phyloP scores from a whole-genome alignment of 208 protist genomes.

The Crithidia brevicula region DNA sequence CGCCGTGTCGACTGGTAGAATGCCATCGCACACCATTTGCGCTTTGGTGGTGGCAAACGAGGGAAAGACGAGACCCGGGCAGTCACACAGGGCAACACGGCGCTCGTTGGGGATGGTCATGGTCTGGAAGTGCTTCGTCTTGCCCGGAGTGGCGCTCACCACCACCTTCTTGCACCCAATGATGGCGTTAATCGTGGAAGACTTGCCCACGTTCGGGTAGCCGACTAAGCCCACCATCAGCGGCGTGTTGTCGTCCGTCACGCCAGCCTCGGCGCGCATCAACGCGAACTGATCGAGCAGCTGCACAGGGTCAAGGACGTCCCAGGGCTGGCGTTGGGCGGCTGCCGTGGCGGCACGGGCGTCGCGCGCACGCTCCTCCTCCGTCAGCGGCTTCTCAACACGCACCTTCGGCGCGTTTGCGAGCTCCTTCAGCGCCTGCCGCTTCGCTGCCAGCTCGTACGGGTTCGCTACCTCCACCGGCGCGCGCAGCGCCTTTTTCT shows the following conservation, averaged over 20 bases:
- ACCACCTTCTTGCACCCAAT: conserved; percentile 94
- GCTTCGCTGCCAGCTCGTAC: conserved; percentile 73
- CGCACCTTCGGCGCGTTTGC: conserved; percentile 44
- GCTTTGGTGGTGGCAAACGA: conserved; percentile 90
- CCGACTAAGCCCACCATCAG: conserved; percentile 96
- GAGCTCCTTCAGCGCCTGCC: conserved; percentile 43
- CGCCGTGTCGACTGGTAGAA: conserved; percentile 94
- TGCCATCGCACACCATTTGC: conserved; percentile 97
- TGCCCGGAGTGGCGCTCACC: conserved; percentile 97
- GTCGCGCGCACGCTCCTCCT: conserved; percentile 70
- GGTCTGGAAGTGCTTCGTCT: conserved; percentile 99
- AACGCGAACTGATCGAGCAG: conserved; percentile 80
- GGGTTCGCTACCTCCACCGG: conserved; percentile 77
- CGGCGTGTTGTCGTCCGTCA: conserved; percentile 43
- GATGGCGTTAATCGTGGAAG: conserved; percentile 97
- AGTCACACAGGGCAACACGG: conserved; percentile 96
- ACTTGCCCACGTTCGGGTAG: conserved; percentile 99
- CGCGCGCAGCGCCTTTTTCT: conserved; percentile 76
- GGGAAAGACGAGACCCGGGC: conserved; percentile 98
- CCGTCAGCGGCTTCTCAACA: conserved; percentile 52
- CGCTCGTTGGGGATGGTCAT: conserved; percentile 92
- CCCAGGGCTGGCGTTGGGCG: conserved; percentile 45
- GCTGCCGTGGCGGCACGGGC: conserved; percentile 42
- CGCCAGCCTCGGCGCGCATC: conserved; percentile 45
- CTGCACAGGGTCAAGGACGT: conserved; percentile 73